Base-by-base conservation (phyloP, 257 asterid genomes). In the Eustoma russellianum region DNA sequence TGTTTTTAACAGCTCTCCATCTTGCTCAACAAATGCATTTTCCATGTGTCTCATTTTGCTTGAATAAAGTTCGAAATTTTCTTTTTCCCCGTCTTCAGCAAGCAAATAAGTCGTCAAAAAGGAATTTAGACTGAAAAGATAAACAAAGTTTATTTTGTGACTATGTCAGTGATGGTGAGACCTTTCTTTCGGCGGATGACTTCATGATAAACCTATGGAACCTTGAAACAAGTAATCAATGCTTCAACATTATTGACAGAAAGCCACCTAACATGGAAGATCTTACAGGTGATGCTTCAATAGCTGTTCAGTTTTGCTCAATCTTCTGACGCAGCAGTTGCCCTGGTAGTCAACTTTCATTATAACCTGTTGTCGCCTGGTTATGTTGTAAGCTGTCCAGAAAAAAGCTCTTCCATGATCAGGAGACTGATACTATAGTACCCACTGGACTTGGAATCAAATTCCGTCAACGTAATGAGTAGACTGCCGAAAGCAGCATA, bases 191-290 rank as follows among this genome's bases (percentile, higher is more conserved):
- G 49, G 88, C 86, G 45, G 95, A 86, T 61, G 94, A 86, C 72
- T 81, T 86, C 49, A 77, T 93, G 70, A 77, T 86, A 64, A 86
- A 86, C 75, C 73, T 83, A 63, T 86, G 95, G 95, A 86, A 86
- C 74, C 77, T 80, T 59, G 95, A 80, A 57, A 64, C 76, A 55
- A 80, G 83, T 68, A 58, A 72, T 65, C 95, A 77, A 70, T 80
- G 95, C 69, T 86, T 83, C 65, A 83, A 80, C 69, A 80, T 86
- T 61, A 68, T 86, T 59, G 91, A 86, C 70, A 60, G 70, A 80
- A 83, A 83, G 82, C 95, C 95, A 48, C 66, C 55, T 46, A 74
- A 72, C 60, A 83, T 83, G 91, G 95, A 80, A 65, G 94, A 83
- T 62, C 94, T 86, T 64, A 74, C 70, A 61, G 95, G 95, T 86